These are phyloP conservation scores for Amanita molliuscula DNA, from an alignment of 768 basidiomycete species.

Conservation along the genomic window DNA sequence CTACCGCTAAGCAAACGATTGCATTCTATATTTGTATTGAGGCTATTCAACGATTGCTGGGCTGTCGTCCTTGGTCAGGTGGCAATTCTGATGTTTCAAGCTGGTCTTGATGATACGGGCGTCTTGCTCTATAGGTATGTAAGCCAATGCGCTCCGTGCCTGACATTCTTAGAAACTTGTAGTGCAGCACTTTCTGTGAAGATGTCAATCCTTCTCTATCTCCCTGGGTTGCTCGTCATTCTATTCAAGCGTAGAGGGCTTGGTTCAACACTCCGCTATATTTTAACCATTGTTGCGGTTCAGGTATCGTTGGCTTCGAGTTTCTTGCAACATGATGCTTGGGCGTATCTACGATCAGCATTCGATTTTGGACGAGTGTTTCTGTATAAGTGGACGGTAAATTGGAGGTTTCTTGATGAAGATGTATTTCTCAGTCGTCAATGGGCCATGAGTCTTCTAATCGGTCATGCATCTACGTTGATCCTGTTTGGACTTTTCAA, in stretches of 20 bases:
- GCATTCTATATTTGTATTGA: constrained; percentile 86
- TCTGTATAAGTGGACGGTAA: constrained; percentile 95
- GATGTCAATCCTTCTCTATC: constrained; percentile 87
- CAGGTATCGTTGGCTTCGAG: constrained; percentile 60
- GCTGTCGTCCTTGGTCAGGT: constrained; percentile 54
- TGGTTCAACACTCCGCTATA: constrained; percentile 35
- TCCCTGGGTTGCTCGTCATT: constrained; percentile 81
- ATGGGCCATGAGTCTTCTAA: constrained; percentile 55
- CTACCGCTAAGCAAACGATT: constrained; percentile 86
- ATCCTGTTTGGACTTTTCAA: constrained; percentile 54
- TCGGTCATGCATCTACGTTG: constrained; percentile 53
- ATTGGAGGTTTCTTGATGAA: constrained; percentile 86
- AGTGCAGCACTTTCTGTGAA: constrained; percentile 86
- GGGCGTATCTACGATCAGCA: constrained; percentile 62
- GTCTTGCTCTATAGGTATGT: constrained; percentile 66
- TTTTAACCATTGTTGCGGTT: constrained; percentile 32
- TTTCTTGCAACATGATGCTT: constrained; percentile 52
- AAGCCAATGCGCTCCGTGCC: neutral
- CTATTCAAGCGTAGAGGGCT: constrained; percentile 68
- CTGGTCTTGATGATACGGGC: constrained; percentile 48
- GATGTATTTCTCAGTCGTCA: constrained; percentile 56
- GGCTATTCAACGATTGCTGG: constrained; percentile 97
- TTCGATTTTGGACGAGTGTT: constrained; percentile 88
- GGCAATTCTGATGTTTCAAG: constrained; percentile 57
- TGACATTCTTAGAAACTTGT: constrained; percentile 6